A percentile compares a stretch with the other conserved stretches of the same genome.
Evolutionary conservation across 176 grass and related monocot genomes (phyloP).

Genomic region (Musa troglodytarum): DNA sequence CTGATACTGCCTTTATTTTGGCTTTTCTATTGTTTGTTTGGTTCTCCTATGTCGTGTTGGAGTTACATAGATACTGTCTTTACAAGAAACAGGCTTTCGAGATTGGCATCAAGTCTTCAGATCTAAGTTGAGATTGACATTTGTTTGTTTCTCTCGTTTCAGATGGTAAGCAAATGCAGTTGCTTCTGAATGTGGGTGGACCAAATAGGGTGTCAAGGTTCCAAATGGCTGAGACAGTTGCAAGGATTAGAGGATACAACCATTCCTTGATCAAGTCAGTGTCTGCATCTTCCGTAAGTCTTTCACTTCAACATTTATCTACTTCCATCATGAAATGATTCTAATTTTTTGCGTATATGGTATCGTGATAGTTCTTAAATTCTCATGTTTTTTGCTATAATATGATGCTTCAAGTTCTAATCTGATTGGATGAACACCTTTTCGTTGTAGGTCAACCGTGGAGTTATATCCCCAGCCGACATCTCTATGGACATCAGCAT

Average conservation of each 20-base stretch:
- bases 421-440: background rate
- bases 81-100: too few relatives aligned
- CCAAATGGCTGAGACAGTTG: constrained; percentile 87
- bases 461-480: constrained; percentile 73
- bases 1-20: too few relatives aligned
- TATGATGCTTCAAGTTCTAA: background rate
- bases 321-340: background rate
- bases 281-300: constrained; percentile 59
- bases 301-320: background rate
- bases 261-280: constrained; percentile 58
- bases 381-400: background rate
- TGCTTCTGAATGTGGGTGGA: constrained; percentile 70
- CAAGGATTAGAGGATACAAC: constrained; percentile 57
- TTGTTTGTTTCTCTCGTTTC: background rate
- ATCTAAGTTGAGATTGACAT: background rate
- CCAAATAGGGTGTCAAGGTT: constrained; percentile 82
- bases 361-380: background rate
- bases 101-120: background rate
- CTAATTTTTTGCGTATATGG: background rate
- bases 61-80: background rate
- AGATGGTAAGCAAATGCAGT: constrained; percentile 49
- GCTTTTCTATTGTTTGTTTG: too few relatives aligned
- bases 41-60: too few relatives aligned
- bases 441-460: constrained; percentile 49
- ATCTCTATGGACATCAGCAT: constrained; percentile 95